Percentiles rank a stretch among this genome's conserved stretches.
phyloP scores from a whole-genome alignment of 2,329 filamentous ascomycete genomes.

The Pestalotiopsis sp. region DNA sequence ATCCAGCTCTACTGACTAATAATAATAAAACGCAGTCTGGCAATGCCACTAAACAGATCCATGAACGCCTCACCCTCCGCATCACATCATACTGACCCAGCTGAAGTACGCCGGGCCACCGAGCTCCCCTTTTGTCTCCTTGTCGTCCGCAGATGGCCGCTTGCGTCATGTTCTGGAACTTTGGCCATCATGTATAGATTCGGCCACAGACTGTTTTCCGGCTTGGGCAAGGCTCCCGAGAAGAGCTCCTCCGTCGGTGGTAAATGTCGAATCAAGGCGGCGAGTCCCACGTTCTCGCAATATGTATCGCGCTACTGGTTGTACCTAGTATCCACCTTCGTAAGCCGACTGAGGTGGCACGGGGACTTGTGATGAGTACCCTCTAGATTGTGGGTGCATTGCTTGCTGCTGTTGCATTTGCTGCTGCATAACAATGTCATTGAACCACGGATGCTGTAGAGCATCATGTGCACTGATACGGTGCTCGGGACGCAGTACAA shows the following conservation, averaged over 20 bases:
- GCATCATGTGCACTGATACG: constrained; percentile 87
- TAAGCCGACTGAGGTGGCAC: constrained; percentile 7
- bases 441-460: constrained; percentile 91
- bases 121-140: neutral
- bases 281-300: neutral
- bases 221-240: neutral
- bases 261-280: neutral
- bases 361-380: constrained; percentile 10
- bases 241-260: neutral
- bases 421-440: constrained; percentile 66
- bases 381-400: constrained; percentile 43
- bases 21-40: neutral
- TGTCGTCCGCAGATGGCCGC: neutral
- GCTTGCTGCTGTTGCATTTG: constrained; percentile 44
- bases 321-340: constrained; percentile 10
- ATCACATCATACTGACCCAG: neutral
- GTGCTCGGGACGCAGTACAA: constrained; percentile 90
- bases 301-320: neutral
- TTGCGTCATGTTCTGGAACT: neutral
- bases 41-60: neutral
- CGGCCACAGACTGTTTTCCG: neutral
- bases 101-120: neutral
- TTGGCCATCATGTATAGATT: neutral
- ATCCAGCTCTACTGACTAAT: neutral
- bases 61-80: neutral